Evolutionary conservation across 2,329 filamentous ascomycete species (phyloP).

Genomic region (Coleophoma cylindrospora): DNA sequence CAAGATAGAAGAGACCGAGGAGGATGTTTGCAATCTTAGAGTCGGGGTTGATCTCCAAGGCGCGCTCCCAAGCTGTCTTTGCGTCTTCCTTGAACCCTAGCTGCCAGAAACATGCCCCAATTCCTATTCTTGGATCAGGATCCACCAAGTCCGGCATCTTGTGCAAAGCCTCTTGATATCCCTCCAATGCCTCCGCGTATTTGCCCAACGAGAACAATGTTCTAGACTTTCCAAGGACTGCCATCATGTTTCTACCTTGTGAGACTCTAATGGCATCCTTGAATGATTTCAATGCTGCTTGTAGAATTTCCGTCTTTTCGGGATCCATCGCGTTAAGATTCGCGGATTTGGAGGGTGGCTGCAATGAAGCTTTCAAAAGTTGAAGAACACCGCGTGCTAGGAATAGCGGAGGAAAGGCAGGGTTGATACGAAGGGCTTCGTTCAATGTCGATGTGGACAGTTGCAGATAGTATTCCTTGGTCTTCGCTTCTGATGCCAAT

Average conservation of each 20-base stretch:
- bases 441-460: slow-evolving; percentile 88
- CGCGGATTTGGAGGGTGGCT: slow-evolving; percentile 65
- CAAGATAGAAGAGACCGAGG: slow-evolving; percentile 84
- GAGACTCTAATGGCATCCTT: slow-evolving; percentile 89
- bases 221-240: slow-evolving; percentile 82
- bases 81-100: slow-evolving; percentile 92
- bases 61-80: slow-evolving; percentile 82
- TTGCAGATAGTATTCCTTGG: slow-evolving; percentile 90
- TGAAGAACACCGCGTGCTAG: slow-evolving; percentile 86
- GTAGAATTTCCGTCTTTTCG: slow-evolving; percentile 73
- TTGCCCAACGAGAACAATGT: slow-evolving; percentile 82
- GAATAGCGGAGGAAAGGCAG: slow-evolving; percentile 85
- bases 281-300: slow-evolving; percentile 85
- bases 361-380: slow-evolving; percentile 80
- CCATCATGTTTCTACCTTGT: slow-evolving; percentile 83
- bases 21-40: slow-evolving; percentile 90
- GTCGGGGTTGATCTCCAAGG: slow-evolving; percentile 72
- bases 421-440: slow-evolving; percentile 91
- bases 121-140: slow-evolving; percentile 91
- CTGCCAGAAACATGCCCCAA: slow-evolving; percentile 97
- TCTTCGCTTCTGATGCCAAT: slow-evolving; percentile 68
- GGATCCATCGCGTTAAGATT: slow-evolving; percentile 60
- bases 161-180: slow-evolving; percentile 81
- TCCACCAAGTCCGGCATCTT: slow-evolving; percentile 86
- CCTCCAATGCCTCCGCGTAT: slow-evolving; percentile 75